Evolutionary conservation across 2,329 filamentous ascomycete genomes (phyloP), one percentile per base, ranked within the genome.

Genomic region (Coniella vitis): DNA sequence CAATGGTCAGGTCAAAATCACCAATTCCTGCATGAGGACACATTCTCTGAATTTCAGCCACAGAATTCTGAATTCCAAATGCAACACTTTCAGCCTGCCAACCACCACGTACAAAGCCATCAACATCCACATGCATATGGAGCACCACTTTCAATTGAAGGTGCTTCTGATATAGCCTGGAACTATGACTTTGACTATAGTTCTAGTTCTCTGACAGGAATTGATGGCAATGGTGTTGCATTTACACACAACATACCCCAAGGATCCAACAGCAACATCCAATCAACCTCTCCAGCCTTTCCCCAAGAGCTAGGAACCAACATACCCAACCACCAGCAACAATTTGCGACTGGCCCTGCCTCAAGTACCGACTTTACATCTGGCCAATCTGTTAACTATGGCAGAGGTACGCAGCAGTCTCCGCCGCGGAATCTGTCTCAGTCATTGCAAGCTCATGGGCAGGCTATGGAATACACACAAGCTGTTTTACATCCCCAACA

Each of bases 401-500:
- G 48, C 7, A 53, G 51, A 32, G 48, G 31, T 12, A 46, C 44
- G 34, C 51, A 51, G 38, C 51, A 48, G 36, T 46, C 42, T 29
- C 48, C 45, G 4, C 32, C 48, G 19, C 51, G 38, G 29, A 47
- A 13, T 54, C 54, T 55, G 37, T 46, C 35, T 14, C 48, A 51
- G 42, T 48, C 49, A 29, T 20, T 51, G 22, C 45, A 31, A 16
- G 44, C 31, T 17, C 51, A 48, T 36, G 45, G 51, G 22, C 51
- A 48, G 38, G 19, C 42, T 9, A 42, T 51, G 48, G 51, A 45
- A 17, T 53, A 50, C n/a, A 36, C 47, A 13, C 55, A 52, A 19
- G 55, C 55, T 47, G 48, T 37, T 17, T 41, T 49, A 2, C 54
- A 65, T 13, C 59, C 60, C 12, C 54, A 49, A 16, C 48, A 45